These are phyloP conservation scores for Tulasnella sp. DNA, from an alignment of 768 basidiomycete genomes.

Conservation along the genomic window DNA sequence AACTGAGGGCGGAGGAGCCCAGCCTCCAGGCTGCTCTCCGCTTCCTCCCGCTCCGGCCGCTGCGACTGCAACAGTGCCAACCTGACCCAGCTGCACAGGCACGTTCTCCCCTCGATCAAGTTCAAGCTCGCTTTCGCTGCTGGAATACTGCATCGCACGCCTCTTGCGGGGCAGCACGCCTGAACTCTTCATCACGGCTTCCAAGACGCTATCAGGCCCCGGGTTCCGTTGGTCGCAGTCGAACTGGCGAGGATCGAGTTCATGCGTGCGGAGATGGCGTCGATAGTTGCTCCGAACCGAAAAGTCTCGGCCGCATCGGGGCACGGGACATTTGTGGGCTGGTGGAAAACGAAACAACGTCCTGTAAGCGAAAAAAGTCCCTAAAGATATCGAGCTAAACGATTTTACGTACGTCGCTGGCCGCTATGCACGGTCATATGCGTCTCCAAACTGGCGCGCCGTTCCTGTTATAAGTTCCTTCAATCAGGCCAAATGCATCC, in stretches of 20 bases:
- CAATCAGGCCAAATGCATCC: too few relatives aligned
- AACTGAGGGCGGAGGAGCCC: neutral
- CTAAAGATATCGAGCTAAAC: neutral
- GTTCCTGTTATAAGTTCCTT: constrained; percentile 26
- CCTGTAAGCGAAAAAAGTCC: neutral
- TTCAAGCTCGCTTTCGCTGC: neutral
- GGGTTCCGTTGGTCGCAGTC: neutral
- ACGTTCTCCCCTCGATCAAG: neutral
- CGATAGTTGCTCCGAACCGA: constrained; percentile 22
- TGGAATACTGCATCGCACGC: neutral
- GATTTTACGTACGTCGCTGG: constrained; percentile 46
- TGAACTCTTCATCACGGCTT: constrained; percentile 1
- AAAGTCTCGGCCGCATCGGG: constrained; percentile 11
- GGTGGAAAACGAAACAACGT: neutral
- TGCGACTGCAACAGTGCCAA: neutral
- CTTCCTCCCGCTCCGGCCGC: neutral
- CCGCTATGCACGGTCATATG: constrained; percentile 60
- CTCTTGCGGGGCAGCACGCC: neutral
- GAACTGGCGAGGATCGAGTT: constrained; percentile 4
- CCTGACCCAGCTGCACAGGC: neutral
- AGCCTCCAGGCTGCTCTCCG: neutral
- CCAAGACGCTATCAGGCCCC: neutral
- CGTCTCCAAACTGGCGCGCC: constrained; percentile 55
- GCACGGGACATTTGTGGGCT: constrained; percentile 11
- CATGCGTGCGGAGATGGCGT: constrained; percentile 22